Evolutionary conservation across 768 basidiomycete species (phyloP), one percentile per base, ranked within the genome.

Genomic region (Termitomyces sp.): DNA sequence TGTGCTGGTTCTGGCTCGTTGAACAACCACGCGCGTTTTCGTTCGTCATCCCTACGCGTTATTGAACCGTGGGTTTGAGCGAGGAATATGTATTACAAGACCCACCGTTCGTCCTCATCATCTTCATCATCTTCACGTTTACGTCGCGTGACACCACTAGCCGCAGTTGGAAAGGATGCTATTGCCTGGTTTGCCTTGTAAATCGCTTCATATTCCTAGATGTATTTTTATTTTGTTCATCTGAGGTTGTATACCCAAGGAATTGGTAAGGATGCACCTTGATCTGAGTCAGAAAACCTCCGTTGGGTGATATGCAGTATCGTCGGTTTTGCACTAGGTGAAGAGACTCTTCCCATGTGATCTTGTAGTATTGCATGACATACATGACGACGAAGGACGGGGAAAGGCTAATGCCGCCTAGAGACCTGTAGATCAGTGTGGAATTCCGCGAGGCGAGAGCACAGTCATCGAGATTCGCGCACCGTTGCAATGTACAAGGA

Each of bases 311-410:
- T 58, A 95, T 94, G 69, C 94, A 97, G 63, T 96, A 97, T 42
- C 94, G 81, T 44, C 93, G 79, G 60, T 94, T 94, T 68, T 94
- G 92, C 3, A 94, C 92, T 64, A 89, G 71, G 63, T 92, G 91
- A 45, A 94, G 75, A 0, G 91, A 92, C 52, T 94, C 91, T 73
- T 94, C 91, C 88, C 89, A 94, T 36, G 85, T 84, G 27, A 93
- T 71, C 27, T 83, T 82, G 66, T 85, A 85, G 62, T 88, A 82
- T 56, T 90, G 87, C 92, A 94, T 94, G 35, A 91, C 91, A 66
- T 90, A 94, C 89, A 94, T 94, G 50, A 94, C 88, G 22, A 93
- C 92, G 55, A 94, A 93, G 1, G 91, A 82, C 0, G 92, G 92
- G 2, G 91, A 93, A 11, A 94, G 76, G 56, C 86, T 89, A 67